Base-by-base conservation (phyloP, 139 green algal species). In the Chlamydomonas schloesseri region DNA sequence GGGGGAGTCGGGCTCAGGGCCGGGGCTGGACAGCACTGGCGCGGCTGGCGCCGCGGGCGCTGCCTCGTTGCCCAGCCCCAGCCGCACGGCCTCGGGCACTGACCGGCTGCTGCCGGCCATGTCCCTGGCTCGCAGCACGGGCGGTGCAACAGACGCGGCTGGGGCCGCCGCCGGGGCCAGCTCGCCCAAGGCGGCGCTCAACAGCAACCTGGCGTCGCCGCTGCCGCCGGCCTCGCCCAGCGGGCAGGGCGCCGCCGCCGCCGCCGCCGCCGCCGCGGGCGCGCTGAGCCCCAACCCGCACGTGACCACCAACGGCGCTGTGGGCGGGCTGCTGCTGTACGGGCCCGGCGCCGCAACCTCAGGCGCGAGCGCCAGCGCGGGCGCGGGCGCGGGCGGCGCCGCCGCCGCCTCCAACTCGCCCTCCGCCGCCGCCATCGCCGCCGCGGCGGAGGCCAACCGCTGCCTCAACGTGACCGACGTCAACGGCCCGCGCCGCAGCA, bases 251-350 rank as follows among this genome's bases (percentile, higher is more conserved):
- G 36, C 24, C 17, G 60, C 28, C 21, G 18, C 36, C 8, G 76
- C 28, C n/a, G 21, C 74, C 26, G 60, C 76, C 5, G 29, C 47
- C 46, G 28, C 23, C 24, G 24, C 46, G 37, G 23, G 34, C 57
- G 5, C 10, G 42, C 50, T 82, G 14, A 37, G 36, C 5, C 4
- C 60, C 64, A 84, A 84, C 46, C 20, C 64, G 4, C 3, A 5
- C 31, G 8, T 85, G 1, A 76, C n/a, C 31, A 72, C 69, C 47
- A 76, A 85, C 67, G 79, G 79, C 26, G 79, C 79, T 4, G 67
- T 85, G 14, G 79, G 79, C 33, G 79, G 79, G 31, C 65, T 85
- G 67, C 79, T 85, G 65, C 64, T 85, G 47, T 85, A 85, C 68
- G 79, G 79, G 31, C 79, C 79, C 2, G 42, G 68, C 68, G 15